Evolutionary conservation across 2,329 filamentous ascomycete genomes (phyloP), one percentile per base, ranked within the genome.

Genomic region (Colletotrichum eremochloae): DNA sequence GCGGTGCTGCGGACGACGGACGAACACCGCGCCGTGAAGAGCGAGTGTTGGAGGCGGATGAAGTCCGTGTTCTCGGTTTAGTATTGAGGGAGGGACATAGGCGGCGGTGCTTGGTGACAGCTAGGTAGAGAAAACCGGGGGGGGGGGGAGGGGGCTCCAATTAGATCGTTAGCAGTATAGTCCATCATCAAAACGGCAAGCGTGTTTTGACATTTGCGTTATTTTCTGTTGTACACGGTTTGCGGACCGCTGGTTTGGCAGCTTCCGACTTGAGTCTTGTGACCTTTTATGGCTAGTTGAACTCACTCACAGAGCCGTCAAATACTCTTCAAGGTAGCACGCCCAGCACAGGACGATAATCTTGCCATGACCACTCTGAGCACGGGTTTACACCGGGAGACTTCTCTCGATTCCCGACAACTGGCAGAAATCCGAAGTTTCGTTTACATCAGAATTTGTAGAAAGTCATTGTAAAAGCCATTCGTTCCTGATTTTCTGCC

Each of bases 291-390:
- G 11, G 5, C 3, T 2, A 15, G 24, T 29, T 14, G 12, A 50
- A 29, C 11, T 29, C 48, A 15, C 7, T 29, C 12, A 14, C 4
- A 12, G 12, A 29, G 4, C 8, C 20, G 9, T 48, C 46, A 12
- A 24, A 5, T 44, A 5, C 15, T 44, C 15, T 8, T 42, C 2
- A 2, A 14, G 6, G 18, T n/a, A 46, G 24, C 24, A 24, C 24
- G 24, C 24, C 24, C 24, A 24, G 18, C 18, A 24, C 9, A 20
- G 18, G 8, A 46, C 1, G 18, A 8, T 9, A 18, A n/a, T 46
- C 3, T 46, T 46, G 90, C 84, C 24, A 24, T 24, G 24, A 69
- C 90, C 85, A 48, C 84, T 42, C 40, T 42, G 4, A 6, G 12
- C 24, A 24, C 24, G 24, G 15, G 40, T 2, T 46, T n/a, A 61